Percentiles rank a stretch among this genome's conserved stretches.
phyloP scores from a whole-genome alignment of 306 rosid genomes.

The Cucurbita pepo region DNA sequence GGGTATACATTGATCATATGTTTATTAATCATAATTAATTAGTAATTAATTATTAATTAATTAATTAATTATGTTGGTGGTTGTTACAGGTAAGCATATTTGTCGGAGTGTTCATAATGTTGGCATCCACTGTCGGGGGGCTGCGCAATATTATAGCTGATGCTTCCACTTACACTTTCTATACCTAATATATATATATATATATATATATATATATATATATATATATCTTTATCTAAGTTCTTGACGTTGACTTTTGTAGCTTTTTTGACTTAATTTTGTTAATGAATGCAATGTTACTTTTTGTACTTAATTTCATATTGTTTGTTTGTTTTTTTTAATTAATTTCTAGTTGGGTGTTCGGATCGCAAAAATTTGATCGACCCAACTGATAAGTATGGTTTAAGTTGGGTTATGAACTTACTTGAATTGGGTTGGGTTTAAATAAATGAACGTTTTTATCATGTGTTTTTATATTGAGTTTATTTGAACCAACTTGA shows the following conservation, averaged over 20 bases:
- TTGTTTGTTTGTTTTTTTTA: no score
- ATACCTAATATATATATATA: constrained; percentile 18
- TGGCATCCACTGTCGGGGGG: constrained; percentile 88
- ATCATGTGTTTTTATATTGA: no score
- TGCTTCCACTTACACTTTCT: constrained; percentile 77
- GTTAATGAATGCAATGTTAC: background rate
- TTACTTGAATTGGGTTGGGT: no score
- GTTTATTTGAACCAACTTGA: no score
- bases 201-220: no score
- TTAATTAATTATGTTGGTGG: background rate
- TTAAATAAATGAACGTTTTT: no score
- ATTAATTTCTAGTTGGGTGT: no score
- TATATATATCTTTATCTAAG: background rate
- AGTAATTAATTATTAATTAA: background rate
- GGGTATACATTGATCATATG: constrained; percentile 29
- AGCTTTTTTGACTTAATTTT: background rate
- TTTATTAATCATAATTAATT: background rate
- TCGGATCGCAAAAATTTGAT: no score
- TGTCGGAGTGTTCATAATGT: constrained; percentile 69
- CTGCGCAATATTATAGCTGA: constrained; percentile 62
- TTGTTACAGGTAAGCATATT: constrained; percentile 41
- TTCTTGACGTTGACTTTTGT: background rate
- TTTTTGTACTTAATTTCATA: background rate
- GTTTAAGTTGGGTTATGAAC: no score
- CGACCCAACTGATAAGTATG: no score